These are phyloP conservation scores for Coniferiporia weirii DNA, from an alignment of 1,284 basidiomycete genomes.

Conservation along the genomic window DNA sequence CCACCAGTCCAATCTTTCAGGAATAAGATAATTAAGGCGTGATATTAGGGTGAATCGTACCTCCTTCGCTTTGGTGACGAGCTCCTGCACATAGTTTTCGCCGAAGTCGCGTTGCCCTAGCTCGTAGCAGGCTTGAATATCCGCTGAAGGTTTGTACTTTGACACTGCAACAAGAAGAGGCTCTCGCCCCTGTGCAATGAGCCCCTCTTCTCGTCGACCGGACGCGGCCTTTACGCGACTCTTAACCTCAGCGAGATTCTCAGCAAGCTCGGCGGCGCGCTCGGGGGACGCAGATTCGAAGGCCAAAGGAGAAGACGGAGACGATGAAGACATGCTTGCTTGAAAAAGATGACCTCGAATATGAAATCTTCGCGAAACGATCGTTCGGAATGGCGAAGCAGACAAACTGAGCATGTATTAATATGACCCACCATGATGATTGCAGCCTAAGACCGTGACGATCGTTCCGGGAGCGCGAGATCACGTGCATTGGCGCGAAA, in stretches of 20 bases:
- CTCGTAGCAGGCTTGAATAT: constrained; percentile 80
- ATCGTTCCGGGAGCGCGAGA: too few species aligned
- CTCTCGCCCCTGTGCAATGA: not conserved
- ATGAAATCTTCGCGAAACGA: too few species aligned
- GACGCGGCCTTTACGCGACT: constrained; percentile 40
- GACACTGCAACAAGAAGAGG: constrained; percentile 82
- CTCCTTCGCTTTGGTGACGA: constrained; percentile 81
- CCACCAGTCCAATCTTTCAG: too few species aligned
- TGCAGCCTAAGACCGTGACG: too few species aligned
- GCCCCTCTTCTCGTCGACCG: constrained; percentile 21
- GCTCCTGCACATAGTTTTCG: constrained; percentile 96
- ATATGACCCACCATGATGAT: too few species aligned
- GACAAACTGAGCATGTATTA: too few species aligned
- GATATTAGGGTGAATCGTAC: constrained; percentile 41
- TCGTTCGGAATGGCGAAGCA: too few species aligned
- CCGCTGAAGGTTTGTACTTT: constrained; percentile 88
- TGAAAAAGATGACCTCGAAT: too few species aligned
- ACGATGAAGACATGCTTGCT: too few species aligned
- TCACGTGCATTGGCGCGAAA: too few species aligned
- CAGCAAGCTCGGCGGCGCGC: constrained; percentile 44
- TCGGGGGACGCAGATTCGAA: constrained; percentile 19
- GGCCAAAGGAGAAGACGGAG: too few species aligned
- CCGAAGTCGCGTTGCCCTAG: constrained; percentile 88
- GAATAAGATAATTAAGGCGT: not conserved
- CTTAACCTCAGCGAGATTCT: constrained; percentile 47